Evolutionary conservation across 345 rosid genomes (phyloP), one percentile per base, ranked within the genome.

Genomic region (Brassica cretica): DNA sequence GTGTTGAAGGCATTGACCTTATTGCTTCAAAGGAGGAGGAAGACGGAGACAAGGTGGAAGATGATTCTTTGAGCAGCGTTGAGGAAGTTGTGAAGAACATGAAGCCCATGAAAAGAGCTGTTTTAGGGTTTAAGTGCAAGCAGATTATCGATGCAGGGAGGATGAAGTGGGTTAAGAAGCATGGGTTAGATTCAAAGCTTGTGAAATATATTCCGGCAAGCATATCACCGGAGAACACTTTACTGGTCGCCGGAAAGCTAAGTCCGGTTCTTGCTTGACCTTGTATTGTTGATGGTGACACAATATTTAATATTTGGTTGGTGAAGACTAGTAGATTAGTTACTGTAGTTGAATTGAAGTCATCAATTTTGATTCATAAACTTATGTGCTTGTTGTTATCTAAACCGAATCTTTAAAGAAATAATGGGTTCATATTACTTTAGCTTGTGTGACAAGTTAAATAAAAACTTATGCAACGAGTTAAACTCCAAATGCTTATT

Each of bases 101-200:
- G 90, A 85, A 89, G 75, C 84, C 91, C 16, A 70, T 64, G 15
- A 91, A 88, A 63, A 88, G 98, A 76, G 98, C 97, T 32, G 79
- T 67, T 71, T 64, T 92, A 75, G 98, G 97, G 6, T 92, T 92
- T 53, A 89, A 87, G 84, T 94, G 98, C 85, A 94, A 94, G 81
- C 89, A 88, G 85, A 88, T 92, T 8, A 85, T 94, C 2, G 98
- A 94, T 77, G 61, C 72, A 3, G 97, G 98, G 77, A 92, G 97
- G 85, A 76, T 89, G 85, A 84, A 76, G 84, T 92, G 97, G 95
- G 83, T 85, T 58, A 86, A 77, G 78, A 86, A 88, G 44, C 81
- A 46, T 29, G 90, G 89, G 6, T 74, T 94, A 30, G 84, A 82
- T 12, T 68, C 93, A 0, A 82, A 82, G 73, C 81, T 94, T 14